Percentiles rank a stretch among this genome's conserved stretches.
phyloP scores from a whole-genome alignment of 257 asterid species.

The Salvia miltiorrhiza region DNA sequence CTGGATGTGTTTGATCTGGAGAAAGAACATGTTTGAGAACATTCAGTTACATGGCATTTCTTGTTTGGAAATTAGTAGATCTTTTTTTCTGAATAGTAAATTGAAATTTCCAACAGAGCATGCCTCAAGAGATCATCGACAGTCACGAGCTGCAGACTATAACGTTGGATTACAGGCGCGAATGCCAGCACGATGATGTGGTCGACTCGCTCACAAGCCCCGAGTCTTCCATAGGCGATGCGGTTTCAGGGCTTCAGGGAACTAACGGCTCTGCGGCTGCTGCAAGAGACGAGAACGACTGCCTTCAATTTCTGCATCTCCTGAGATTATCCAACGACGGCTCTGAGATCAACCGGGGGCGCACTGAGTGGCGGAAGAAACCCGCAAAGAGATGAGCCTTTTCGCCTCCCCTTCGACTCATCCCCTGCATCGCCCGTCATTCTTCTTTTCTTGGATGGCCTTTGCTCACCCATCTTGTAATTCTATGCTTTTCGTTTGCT shows the following conservation, averaged over 20 bases:
- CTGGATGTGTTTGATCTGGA: neutral
- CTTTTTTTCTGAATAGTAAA: neutral
- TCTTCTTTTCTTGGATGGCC: neutral
- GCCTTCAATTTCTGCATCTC: constrained; percentile 51
- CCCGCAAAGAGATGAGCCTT: constrained; percentile 44
- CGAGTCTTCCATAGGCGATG: constrained; percentile 35
- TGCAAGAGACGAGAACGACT: constrained; percentile 29
- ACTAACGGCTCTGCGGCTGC: constrained; percentile 49
- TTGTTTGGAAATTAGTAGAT: neutral
- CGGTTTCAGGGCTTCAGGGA: constrained; percentile 33
- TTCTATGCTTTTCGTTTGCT: constrained; percentile 9
- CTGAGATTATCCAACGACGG: constrained; percentile 65
- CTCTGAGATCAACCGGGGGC: constrained; percentile 77
- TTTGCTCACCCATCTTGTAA: neutral
- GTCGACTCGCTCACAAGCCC: constrained; percentile 92
- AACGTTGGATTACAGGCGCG: constrained; percentile 90
- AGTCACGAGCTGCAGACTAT: constrained; percentile 76
- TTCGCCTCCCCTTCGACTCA: neutral
- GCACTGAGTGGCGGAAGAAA: constrained; percentile 94
- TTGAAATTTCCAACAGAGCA: constrained; percentile 52
- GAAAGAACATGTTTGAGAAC: too few relatives aligned
- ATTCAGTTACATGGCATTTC: neutral
- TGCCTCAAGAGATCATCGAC: constrained; percentile 80
- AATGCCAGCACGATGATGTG: constrained; percentile 79
- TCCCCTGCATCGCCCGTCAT: neutral